Evolutionary conservation across 2,329 filamentous ascomycete species (phyloP), one percentile per base, ranked within the genome.

Genomic region (Colletotrichum endophyticum): DNA sequence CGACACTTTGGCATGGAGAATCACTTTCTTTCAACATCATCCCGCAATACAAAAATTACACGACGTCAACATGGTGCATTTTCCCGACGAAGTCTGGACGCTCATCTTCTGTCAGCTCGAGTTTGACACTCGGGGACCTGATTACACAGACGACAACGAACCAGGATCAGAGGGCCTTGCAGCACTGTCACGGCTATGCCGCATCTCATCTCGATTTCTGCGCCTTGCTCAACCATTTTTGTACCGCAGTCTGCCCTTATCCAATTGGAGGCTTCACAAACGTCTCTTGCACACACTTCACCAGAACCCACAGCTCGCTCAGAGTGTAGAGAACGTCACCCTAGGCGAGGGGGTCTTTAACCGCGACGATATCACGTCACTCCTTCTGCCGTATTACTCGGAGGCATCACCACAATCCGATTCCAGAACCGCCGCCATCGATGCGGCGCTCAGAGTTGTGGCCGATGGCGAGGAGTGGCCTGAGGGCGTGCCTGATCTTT

Each of bases 61-160:
- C n/a, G 39, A n/a, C 39, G 11, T 22, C 64, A 32, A 27, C 27
- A 53, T 67, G 44, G 39, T 22, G 15, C 28, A 57, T 56, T 49
- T 67, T 57, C 64, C 64, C 44, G 44, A 67, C 44, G 39, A 67
- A 15, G n/a, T 67, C 3, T 67, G 64, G 64, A 56, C 44, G 27
- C 28, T 34, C n/a, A 25, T 67, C n/a, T 57, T 67, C 28, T n/a
- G 11, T 13, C 64, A 56, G 8, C 39, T 67, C 44, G 64, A 67
- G 44, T 34, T 32, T 19, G 39, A 15, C 44, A 16, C 11, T 8
- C n/a, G 28, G 9, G 64, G 30, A 13, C 19, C 39, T 8, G 22
- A 39, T n/a, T 67, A 19, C 1, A 19, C 64, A 8, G 9, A 16
- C 1, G 64, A 67, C 1, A 32, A 22, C 28, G 16, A 34, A 15